Conservation (phyloP, 306 rosid genomes). For the Leucaena leucocephala region DNA sequence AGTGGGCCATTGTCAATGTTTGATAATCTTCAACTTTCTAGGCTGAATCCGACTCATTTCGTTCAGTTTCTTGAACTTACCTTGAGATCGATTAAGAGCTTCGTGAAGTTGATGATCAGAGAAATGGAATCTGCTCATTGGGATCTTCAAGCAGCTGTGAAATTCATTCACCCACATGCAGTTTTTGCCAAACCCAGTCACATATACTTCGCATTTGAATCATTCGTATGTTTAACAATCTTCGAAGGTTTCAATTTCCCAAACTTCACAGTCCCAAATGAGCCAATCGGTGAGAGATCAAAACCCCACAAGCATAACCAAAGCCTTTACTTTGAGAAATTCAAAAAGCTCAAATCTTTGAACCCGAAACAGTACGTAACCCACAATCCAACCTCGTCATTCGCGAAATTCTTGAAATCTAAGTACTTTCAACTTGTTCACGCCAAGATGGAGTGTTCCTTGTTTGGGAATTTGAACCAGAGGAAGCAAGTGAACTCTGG, state of each 20-base stretch:
- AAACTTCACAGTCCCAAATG: conserved; percentile 43
- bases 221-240: conserved; percentile 72
- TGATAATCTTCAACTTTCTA: conserved; percentile 48
- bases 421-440: conserved; percentile 79
- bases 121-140: conserved; percentile 91
- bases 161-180: conserved; percentile 68
- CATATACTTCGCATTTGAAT: conserved; percentile 67
- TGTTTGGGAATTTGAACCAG: conserved; percentile 84
- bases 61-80: conserved; percentile 60
- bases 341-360: conserved; percentile 57
- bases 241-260: conserved; percentile 73
- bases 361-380: conserved; percentile 51
- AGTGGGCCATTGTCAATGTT: conserved; percentile 69
- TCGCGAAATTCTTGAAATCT: conserved; percentile 57
- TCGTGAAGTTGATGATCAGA: conserved; percentile 62
- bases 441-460: conserved; percentile 94
- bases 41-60: conserved; percentile 58
- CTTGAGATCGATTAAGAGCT: conserved; percentile 53
- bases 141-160: conserved; percentile 76
- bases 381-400: conserved; percentile 60
- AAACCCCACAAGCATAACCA: conserved; percentile 14
- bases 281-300: conserved; percentile 24
- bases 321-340: conserved; percentile 56
- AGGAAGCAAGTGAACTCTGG: conserved; percentile 74
- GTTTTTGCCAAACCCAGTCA: conserved; percentile 56